phyloP scores from a whole-genome alignment of 2,329 filamentous ascomycete genomes.

The Colletotrichum abscissum region DNA sequence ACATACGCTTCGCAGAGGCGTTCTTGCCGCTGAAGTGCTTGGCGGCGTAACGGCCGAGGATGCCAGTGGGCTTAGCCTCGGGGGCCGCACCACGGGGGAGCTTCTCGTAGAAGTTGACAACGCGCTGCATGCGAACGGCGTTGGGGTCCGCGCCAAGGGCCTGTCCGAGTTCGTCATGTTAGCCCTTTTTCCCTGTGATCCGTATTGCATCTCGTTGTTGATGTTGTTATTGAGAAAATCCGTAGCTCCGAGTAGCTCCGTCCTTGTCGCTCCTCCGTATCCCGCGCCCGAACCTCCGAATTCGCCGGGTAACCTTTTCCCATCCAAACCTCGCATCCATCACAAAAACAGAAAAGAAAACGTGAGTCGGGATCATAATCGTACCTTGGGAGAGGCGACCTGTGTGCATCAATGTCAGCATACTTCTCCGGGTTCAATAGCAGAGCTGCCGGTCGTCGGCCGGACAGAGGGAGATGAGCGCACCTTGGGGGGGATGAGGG shows the following conservation, averaged over 20 bases:
- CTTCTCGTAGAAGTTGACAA: slow-evolving; percentile 99
- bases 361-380: slow-evolving; percentile 46
- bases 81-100: slow-evolving; percentile 93
- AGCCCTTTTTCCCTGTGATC: slow-evolving; percentile 47
- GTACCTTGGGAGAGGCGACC: slow-evolving; percentile 88
- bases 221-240: not conserved
- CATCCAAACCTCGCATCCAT: slow-evolving; percentile 15
- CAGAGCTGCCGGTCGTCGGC: not conserved
- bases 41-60: slow-evolving; percentile 88
- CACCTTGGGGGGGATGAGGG: slow-evolving; percentile 99
- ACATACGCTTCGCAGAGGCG: slow-evolving; percentile 86
- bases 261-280: not conserved
- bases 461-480: slow-evolving; percentile 44
- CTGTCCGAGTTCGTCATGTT: slow-evolving; percentile 58
- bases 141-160: slow-evolving; percentile 94
- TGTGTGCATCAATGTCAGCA: slow-evolving; percentile 46
- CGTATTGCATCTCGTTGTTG: not conserved
- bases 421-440: not conserved
- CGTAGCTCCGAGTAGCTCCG: slow-evolving; percentile 26
- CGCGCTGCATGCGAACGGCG: slow-evolving; percentile 96
- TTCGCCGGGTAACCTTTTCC: slow-evolving; percentile 9
- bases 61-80: slow-evolving; percentile 81
- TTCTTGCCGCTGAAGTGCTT: slow-evolving; percentile 94
- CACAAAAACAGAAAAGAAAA: not conserved
- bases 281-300: slow-evolving; percentile 15